These are phyloP conservation scores for Hirschfeldia incana DNA, from an alignment of 345 rosid species.

Conservation along the genomic window DNA sequence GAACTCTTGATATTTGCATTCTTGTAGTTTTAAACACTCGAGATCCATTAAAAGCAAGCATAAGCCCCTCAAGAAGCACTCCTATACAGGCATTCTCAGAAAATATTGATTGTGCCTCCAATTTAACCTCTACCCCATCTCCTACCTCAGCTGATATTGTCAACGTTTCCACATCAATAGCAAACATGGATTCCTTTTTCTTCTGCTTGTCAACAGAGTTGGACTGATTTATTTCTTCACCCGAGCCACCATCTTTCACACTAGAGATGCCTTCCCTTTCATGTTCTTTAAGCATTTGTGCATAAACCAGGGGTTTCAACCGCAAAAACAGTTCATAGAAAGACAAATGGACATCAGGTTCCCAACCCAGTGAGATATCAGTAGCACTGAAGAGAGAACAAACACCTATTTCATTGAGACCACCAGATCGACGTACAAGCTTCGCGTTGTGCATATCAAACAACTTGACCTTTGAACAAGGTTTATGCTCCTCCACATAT, in stretches of 20 bases:
- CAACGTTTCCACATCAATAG: slow-evolving; percentile 85
- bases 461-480: slow-evolving; percentile 58
- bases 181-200: slow-evolving; percentile 92
- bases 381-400: slow-evolving; percentile 98
- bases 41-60: slow-evolving; percentile 70
- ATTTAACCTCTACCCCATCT: slow-evolving; percentile 79
- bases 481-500: slow-evolving; percentile 53
- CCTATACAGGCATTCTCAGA: slow-evolving; percentile 97
- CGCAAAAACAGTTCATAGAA: slow-evolving; percentile 72
- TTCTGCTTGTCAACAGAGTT: slow-evolving; percentile 56
- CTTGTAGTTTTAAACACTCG: slow-evolving; percentile 78
- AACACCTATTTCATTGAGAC: slow-evolving; percentile 78
- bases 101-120: slow-evolving; percentile 93
- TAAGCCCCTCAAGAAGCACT: slow-evolving; percentile 89
- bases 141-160: slow-evolving; percentile 81
- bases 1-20: slow-evolving; percentile 92
- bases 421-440: slow-evolving; percentile 85
- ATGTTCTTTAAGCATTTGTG: slow-evolving; percentile 59
- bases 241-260: slow-evolving; percentile 45
- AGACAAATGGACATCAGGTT: slow-evolving; percentile 87
- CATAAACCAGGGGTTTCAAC: slow-evolving; percentile 57
- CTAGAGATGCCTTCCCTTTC: slow-evolving; percentile 46
- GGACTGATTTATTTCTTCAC: slow-evolving; percentile 45
- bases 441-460: slow-evolving; percentile 87
- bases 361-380: slow-evolving; percentile 81